Evolutionary conservation across 2,329 filamentous ascomycete genomes (phyloP).

Genomic region (Capronia coronata): DNA sequence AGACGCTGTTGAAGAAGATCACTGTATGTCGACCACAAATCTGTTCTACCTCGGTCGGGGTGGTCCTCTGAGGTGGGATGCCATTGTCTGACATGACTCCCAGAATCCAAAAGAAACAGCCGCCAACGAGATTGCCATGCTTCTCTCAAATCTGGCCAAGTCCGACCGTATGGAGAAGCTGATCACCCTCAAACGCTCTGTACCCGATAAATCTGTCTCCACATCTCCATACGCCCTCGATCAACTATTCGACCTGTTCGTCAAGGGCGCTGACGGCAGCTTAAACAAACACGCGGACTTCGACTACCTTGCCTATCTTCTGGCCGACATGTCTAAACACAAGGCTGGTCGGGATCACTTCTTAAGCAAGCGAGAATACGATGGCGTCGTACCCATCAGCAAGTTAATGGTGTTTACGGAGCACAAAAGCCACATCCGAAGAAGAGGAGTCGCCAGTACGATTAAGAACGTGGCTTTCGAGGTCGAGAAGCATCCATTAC

Average conservation of each 20-base stretch:
- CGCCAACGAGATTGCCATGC: conserved; percentile 80
- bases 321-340: conserved; percentile 79
- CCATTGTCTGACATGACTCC: background rate
- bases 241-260: conserved; percentile 91
- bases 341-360: conserved; percentile 66
- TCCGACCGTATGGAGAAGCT: conserved; percentile 65
- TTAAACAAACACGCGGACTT: conserved; percentile 81
- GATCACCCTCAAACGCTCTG: conserved; percentile 59
- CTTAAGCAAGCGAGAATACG: conserved; percentile 65
- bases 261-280: conserved; percentile 74
- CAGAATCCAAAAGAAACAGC: conserved; percentile 60
- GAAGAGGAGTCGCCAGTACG: conserved; percentile 90
- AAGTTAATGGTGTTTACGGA: conserved; percentile 95
- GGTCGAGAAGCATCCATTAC: conserved; percentile 60
- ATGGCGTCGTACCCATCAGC: conserved; percentile 76
- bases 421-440: conserved; percentile 71
- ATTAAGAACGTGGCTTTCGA: conserved; percentile 94
- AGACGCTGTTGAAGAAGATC: conserved; percentile 64
- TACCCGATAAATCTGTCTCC: conserved; percentile 43
- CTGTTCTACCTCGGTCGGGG: too few species aligned
- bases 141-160: conserved; percentile 87
- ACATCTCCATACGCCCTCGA: conserved; percentile 67
- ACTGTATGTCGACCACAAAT: conserved; percentile 52
- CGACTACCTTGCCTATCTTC: conserved; percentile 89
- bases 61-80: too few species aligned